Evolutionary conservation across 495 filamentous ascomycete genomes (phyloP).

Genomic region (Aspergillus egyptiacus): DNA sequence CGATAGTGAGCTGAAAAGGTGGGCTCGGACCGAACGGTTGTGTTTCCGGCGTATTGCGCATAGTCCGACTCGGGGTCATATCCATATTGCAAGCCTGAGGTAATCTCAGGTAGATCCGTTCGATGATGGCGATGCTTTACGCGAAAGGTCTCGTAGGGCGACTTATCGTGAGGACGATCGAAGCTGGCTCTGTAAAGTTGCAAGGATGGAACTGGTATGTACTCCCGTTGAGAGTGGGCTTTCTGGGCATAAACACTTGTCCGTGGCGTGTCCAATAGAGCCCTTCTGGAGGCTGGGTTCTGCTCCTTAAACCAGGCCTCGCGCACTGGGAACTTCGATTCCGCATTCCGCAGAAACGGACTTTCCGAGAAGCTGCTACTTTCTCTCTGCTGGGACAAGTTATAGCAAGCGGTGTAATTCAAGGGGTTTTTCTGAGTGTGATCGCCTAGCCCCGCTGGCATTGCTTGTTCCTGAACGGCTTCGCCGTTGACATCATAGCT

Average conservation of each 20-base stretch:
- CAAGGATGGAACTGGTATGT: conserved; percentile 10
- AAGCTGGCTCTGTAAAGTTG: conserved; percentile 18
- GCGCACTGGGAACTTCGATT: neutral
- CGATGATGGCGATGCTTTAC: conserved; percentile 5
- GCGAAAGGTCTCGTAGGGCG: conserved; percentile 17
- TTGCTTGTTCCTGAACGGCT: neutral
- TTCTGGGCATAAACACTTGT: neutral
- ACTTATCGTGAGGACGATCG: conserved; percentile 16
- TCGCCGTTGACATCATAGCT: neutral
- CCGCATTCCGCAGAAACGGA: conserved; percentile 10
- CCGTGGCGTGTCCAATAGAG: neutral
- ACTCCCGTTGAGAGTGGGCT: neutral
- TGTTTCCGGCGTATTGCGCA: neutral
- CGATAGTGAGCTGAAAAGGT: neutral
- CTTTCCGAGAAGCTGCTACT: conserved; percentile 10
- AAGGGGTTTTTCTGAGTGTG: conserved; percentile 18
- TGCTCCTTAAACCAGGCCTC: neutral
- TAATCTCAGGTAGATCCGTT: conserved; percentile 9
- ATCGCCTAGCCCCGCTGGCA: neutral
- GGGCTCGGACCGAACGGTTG: conserved; percentile 6
- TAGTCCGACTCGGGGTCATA: neutral
- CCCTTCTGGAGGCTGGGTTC: neutral
- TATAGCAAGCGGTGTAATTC: conserved; percentile 11
- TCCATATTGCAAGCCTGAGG: conserved; percentile 7
- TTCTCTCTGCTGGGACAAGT: conserved; percentile 1